These are phyloP conservation scores for Mesembryanthemum crystallinum DNA, from an alignment of 148 eudicot species.

Conservation along the genomic window DNA sequence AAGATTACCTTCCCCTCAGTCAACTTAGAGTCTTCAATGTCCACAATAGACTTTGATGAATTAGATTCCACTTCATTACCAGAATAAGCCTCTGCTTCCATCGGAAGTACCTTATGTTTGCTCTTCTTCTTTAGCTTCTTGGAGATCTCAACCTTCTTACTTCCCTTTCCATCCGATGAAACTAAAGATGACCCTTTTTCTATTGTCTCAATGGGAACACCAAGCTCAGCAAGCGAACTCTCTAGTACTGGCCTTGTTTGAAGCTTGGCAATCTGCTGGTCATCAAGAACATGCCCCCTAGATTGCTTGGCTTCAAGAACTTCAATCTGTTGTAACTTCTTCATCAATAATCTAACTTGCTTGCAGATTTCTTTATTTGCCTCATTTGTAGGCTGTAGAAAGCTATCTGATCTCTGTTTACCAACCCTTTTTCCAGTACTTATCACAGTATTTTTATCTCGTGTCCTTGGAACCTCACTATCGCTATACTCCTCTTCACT, in stretches of 20 bases:
- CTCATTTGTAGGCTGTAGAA: conserved; percentile 47
- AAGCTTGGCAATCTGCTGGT: conserved; percentile 90
- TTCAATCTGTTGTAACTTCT: conserved; percentile 98
- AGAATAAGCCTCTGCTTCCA: conserved; percentile 31
- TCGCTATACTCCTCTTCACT: conserved; percentile 83
- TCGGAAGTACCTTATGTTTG: conserved; percentile 46
- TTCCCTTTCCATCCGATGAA: conserved; percentile 45
- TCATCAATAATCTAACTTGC: conserved; percentile 65
- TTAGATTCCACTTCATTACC: conserved; percentile 28
- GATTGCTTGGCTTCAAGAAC: conserved; percentile 78
- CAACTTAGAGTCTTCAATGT: conserved; percentile 31
- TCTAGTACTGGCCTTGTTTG: conserved; percentile 53
- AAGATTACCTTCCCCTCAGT: conserved; percentile 47
- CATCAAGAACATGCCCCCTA: conserved; percentile 78
- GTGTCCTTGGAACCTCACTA: conserved; percentile 49
- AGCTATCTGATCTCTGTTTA: conserved; percentile 47
- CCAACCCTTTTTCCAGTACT: conserved; percentile 33
- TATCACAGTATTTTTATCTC: conserved; percentile 38
- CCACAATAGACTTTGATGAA: conserved; percentile 35
- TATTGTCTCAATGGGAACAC: conserved; percentile 52
- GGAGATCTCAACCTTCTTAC: conserved; percentile 52
- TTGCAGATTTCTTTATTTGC: conserved; percentile 47
- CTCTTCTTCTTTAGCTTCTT: conserved; percentile 72
- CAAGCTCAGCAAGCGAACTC: conserved; percentile 76
- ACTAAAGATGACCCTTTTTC: conserved; percentile 36